phyloP scores from a whole-genome alignment of 169 alveolate species.

The Cryptosporidium andersoni region DNA sequence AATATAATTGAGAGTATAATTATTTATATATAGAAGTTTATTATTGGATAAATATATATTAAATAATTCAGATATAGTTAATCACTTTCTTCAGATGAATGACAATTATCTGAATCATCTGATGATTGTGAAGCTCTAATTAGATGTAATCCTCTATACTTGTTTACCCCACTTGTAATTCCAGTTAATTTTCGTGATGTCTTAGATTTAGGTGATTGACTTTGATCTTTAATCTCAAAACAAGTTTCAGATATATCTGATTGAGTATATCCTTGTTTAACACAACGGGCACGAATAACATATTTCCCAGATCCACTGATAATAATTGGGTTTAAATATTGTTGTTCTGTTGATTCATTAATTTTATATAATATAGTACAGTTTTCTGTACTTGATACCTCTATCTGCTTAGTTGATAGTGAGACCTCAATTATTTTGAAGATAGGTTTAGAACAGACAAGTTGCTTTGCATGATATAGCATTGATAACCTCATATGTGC shows the following conservation, averaged over 20 bases:
- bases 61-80: background rate
- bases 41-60: too few species aligned
- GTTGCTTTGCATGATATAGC: slow-evolving; percentile 29
- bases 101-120: slow-evolving; percentile 2
- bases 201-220: background rate
- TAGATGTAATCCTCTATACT: slow-evolving; percentile 47
- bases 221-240: slow-evolving; percentile 12
- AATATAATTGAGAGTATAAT: too few species aligned
- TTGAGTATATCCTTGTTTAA: slow-evolving; percentile 22
- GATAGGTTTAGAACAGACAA: slow-evolving; percentile 26
- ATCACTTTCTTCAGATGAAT: background rate
- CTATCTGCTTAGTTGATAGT: slow-evolving; percentile 12
- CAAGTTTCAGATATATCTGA: background rate
- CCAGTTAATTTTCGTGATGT: background rate
- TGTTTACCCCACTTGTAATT: background rate
- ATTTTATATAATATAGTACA: slow-evolving; percentile 35
- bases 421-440: slow-evolving; percentile 6
- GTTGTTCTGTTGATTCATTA: slow-evolving; percentile 48
- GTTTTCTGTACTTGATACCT: slow-evolving; percentile 10
- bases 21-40: too few species aligned
- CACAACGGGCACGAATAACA: slow-evolving; percentile 26
- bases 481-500: slow-evolving; percentile 60
- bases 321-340: slow-evolving; percentile 25
- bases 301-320: slow-evolving; percentile 32
- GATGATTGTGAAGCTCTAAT: slow-evolving; percentile 18